Base-by-base conservation (phyloP, 2,329 filamentous ascomycete genomes). In the Xylariaceae sp. region DNA sequence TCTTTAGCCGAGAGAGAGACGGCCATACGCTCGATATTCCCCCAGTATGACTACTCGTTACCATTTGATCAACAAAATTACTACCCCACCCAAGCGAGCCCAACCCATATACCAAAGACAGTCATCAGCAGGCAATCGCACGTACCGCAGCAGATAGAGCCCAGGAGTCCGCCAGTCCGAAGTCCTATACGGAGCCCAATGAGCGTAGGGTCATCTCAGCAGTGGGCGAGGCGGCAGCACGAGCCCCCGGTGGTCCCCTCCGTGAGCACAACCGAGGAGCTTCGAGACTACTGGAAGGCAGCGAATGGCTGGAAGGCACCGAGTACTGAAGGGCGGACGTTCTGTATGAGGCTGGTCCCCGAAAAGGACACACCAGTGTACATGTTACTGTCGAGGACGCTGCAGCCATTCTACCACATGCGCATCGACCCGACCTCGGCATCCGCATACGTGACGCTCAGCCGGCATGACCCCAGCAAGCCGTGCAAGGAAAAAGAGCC, bases 21-120 rank as follows among this genome's bases (percentile, higher is more conserved):
- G 4, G 73, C 78, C 0, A 77, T 88, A 63, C 79, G 81, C 34
- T 91, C 87, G 29, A 90, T 91, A 63, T 91, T 91, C 63, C 88
- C 88, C 6, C 78, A 80, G 32, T 91, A 90, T 66, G 84, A 91
- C 64, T 85, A 83, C 2, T 79, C 78, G 1, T 67, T 89, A 29
- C 76, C 86, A 4, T 77, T 89, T 2, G 76, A 83, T 53, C 80
- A 83, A 54, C 88, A 91, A 65, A 72, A 81, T 46, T 91, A 91
- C 71, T 86, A 80, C 47, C 86, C 87, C 2, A 85, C 81, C 0
- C 82, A 86, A 66, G 72, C 78, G 52, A 83, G 80, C 56, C 84
- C 86, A 9, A 80, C 80, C 1, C 77, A 81, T 34, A 80, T 89
- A 47, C 84, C 85, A 4, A 75, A 77, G 37, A 78, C 80, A 12